Evolutionary conservation across 2,329 filamentous ascomycete genomes (phyloP), one percentile per base, ranked within the genome.

Genomic region (Bipolaris gigantea): DNA sequence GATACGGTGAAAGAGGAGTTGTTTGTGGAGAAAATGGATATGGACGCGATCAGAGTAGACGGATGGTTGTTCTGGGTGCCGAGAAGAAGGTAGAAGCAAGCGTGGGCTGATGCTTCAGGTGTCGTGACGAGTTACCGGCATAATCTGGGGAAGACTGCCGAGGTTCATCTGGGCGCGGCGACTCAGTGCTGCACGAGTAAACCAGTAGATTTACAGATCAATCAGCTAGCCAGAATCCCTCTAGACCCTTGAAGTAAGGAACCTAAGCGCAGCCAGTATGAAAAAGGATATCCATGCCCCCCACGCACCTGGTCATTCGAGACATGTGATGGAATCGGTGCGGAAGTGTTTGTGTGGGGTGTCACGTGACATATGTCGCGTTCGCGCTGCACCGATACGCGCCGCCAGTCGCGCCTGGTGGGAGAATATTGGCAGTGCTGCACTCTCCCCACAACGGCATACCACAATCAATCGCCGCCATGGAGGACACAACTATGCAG

Each of bases 401-500:
- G 39, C 44, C 27, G 51, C 40, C 49, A 36, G 48, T 54, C 53
- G 55, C 57, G 39, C 40, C 16, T 45, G 42, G 30, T 32, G 42
- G 33, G 41, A 25, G 35, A 56, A 55, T 44, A 56, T 39, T 50
- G 35, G 19, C 33, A 51, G 48, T 41, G 34, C 25, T n/a, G 35
- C 23, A 40, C 30, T 34, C 15, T 16, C 36, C 30, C 33, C 46
- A 35, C 39, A 36, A 53, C 27, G 53, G 19, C 50, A 53, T 50
- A 21, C 35, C 43, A 36, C 51, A 35, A 38, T 19, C 18, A 15
- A 35, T 51, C 23, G 42, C 58, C 60, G 49, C 35, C 48, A 73
- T 74, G 70, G 71, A 71, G 53, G 70, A 73, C 50, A 63, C 63
- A 3, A 65, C 61, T 10, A 71, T 72, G 69, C 45, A 60, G 41